Conservation (phyloP, 1,284 basidiomycete genomes). For the Ustilago nuda region DNA sequence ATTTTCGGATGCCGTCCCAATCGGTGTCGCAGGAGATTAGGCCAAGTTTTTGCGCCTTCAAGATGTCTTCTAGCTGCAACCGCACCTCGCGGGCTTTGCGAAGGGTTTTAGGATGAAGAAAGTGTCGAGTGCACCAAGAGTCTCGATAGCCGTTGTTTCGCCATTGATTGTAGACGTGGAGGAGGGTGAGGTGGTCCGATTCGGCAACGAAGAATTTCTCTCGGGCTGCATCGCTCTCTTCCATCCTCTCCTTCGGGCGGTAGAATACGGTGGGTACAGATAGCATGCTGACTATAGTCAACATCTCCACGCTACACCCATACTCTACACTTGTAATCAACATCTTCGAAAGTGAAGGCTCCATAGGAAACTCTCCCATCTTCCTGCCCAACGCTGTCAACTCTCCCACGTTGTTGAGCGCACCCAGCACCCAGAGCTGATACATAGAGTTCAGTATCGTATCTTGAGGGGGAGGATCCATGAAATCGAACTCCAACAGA, state of each 20-base stretch:
- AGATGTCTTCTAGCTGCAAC: constrained; percentile 94
- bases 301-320: constrained; percentile 91
- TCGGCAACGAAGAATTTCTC: constrained; percentile 99
- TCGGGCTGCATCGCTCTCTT: constrained; percentile 93
- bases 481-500: constrained; percentile 97
- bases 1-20: constrained; percentile 96
- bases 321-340: constrained; percentile 94
- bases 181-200: constrained; percentile 92
- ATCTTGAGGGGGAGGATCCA: constrained; percentile 87
- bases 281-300: constrained; percentile 98
- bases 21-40: constrained; percentile 90
- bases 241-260: constrained; percentile 91
- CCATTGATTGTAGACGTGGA: constrained; percentile 99
- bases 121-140: constrained; percentile 93
- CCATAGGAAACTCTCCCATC: constrained; percentile 89
- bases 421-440: constrained; percentile 97
- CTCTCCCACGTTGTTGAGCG: constrained; percentile 96
- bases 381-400: constrained; percentile 90
- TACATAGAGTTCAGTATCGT: constrained; percentile 88
- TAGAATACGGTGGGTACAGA: constrained; percentile 94
- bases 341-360: constrained; percentile 96
- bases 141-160: constrained; percentile 90
- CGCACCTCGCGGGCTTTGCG: constrained; percentile 97
- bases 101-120: constrained; percentile 93
- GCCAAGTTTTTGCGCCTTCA: constrained; percentile 96